Base-by-base conservation (phyloP, 2,329 filamentous ascomycete genomes). In the Ramularia collo-cygni region DNA sequence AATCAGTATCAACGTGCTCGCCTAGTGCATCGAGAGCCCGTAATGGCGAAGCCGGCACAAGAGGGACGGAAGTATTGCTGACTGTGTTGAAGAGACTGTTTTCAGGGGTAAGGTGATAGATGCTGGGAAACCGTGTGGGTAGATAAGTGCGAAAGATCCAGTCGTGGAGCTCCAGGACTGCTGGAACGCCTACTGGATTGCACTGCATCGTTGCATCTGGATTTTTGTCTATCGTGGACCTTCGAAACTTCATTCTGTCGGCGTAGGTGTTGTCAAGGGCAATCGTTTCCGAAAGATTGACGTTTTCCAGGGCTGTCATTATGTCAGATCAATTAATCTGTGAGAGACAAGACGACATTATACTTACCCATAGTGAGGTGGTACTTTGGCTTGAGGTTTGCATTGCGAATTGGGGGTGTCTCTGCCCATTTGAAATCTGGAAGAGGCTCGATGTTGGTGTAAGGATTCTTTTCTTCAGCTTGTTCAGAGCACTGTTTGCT, bases 311-410 rank as follows among this genome's bases (percentile, higher is more conserved):
- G 3, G 67, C 76, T 79, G 50, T 10, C n/a, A 28, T 17, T 13
- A n/a, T 43, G 24, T 44, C 31, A n/a, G n/a, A n/a, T n/a, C n/a
- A n/a, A n/a, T n/a, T n/a, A n/a, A n/a, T n/a, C n/a, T n/a, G n/a
- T n/a, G n/a, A n/a, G n/a, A n/a, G n/a, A n/a, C n/a, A n/a, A n/a
- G 15, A 28, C 16, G 40, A 19, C 7, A 15, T 16, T 4, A 12
- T 4, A 12, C 60, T 46, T 59, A 78, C 76, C 73, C 77, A 81
- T 81, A 4, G 77, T 79, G 36, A 81, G 58, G 53, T 80, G 70
- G 53, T 76, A 81, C 50, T 72, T 77, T 4, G 74, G 69, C 56
- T 76, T 79, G 58, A 79, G 79, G 0, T 74, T 72, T 10, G 77
- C 65, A 8, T 77, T 55, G 41, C 74, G 68, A 27, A 76, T 53